Percentiles rank a stretch among this genome's conserved stretches.
phyloP scores from a whole-genome alignment of 164 flowering plant species.

The Buxus sempervirens region DNA sequence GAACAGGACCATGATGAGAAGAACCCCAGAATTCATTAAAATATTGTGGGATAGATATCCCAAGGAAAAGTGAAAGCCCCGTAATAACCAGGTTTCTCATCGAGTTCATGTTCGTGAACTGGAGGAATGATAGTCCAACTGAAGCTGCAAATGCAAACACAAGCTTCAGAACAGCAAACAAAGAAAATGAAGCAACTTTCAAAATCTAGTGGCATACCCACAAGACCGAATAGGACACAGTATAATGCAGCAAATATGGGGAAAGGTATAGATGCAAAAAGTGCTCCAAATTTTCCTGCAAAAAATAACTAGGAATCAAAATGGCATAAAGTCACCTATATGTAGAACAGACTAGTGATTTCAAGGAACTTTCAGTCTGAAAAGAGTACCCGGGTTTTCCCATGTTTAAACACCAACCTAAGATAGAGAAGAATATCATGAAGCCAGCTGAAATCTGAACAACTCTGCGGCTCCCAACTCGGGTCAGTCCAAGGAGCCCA shows the following conservation, averaged over 20 bases:
- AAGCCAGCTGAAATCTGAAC: constrained; percentile 96
- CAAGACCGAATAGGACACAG: constrained; percentile 90
- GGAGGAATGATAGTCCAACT: constrained; percentile 90
- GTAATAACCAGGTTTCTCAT: constrained; percentile 90
- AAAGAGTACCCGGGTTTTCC: neutral
- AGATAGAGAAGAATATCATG: constrained; percentile 90
- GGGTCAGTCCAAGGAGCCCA: constrained; percentile 92
- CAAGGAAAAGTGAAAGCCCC: constrained; percentile 91
- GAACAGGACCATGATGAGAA: constrained; percentile 63
- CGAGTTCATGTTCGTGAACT: constrained; percentile 96
- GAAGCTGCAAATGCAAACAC: constrained; percentile 56
- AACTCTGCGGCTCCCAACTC: constrained; percentile 98
- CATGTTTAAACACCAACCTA: constrained; percentile 47
- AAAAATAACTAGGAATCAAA: constrained; percentile 6
- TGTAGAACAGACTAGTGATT: neutral
- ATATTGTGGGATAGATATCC: constrained; percentile 82
- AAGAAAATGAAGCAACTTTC: neutral
- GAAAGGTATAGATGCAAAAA: constrained; percentile 96
- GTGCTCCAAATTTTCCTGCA: constrained; percentile 99
- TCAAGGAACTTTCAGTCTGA: neutral
- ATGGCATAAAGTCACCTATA: neutral
- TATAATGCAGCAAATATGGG: constrained; percentile 90
- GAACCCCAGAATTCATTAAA: constrained; percentile 58
- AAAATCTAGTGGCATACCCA: constrained; percentile 51
- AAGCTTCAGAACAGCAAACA: constrained; percentile 2